Evolutionary conservation across 495 filamentous ascomycete species (phyloP).

Genomic region (Annulohypoxylon moriforme): DNA sequence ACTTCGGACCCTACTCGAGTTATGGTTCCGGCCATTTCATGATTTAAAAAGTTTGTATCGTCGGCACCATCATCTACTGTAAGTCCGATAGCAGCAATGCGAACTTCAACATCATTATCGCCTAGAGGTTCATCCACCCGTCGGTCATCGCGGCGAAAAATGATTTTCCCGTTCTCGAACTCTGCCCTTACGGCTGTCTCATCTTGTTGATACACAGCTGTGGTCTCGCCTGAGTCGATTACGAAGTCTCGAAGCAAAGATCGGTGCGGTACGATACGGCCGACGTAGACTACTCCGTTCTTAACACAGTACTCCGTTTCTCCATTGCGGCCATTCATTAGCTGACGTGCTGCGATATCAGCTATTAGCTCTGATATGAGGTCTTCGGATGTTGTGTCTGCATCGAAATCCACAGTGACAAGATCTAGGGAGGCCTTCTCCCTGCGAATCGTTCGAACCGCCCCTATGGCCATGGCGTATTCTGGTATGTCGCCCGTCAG

Average conservation of each 20-base stretch:
- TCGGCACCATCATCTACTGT: slow-evolving; percentile 40
- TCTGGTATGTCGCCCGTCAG: not conserved
- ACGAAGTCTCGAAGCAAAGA: not conserved
- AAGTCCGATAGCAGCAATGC: slow-evolving; percentile 34
- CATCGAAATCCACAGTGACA: not conserved
- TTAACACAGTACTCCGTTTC: not conserved
- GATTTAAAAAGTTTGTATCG: slow-evolving; percentile 43
- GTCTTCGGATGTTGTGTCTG: not conserved
- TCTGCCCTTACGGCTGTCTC: too few species aligned
- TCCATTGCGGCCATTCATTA: not conserved
- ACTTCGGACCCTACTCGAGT: slow-evolving; percentile 30
- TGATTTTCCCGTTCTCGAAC: too few species aligned
- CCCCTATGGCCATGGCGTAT: not conserved
- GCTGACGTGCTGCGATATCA: not conserved
- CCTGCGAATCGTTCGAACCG: not conserved
- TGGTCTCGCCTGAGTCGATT: not conserved
- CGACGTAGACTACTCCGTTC: not conserved
- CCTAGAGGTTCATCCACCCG: not conserved
- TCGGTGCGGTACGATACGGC: too few species aligned
- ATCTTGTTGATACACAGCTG: not conserved
- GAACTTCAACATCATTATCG: slow-evolving; percentile 31
- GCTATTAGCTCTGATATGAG: not conserved
- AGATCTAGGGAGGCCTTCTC: not conserved
- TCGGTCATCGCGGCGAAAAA: not conserved
- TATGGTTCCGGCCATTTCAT: slow-evolving; percentile 38